phyloP scores from a whole-genome alignment of 495 filamentous ascomycete species.

The Penicillium samsonianum region DNA sequence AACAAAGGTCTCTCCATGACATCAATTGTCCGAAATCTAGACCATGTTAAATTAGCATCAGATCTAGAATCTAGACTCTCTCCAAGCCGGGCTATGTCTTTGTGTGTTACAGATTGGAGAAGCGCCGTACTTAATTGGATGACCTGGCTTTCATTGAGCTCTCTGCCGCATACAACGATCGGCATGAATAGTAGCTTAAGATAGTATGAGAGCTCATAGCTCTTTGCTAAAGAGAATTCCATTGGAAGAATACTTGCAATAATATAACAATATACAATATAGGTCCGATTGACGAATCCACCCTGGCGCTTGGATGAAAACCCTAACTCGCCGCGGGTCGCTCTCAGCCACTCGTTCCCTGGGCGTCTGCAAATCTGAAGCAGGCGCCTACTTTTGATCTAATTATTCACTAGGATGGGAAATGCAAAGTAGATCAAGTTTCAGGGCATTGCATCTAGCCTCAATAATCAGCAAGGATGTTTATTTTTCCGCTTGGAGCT shows the following conservation, averaged over 20 bases:
- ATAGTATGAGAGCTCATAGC: constrained; percentile 3
- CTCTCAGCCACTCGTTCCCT: constrained; percentile 35
- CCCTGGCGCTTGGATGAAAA: constrained; percentile 34
- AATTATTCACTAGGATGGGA: background rate
- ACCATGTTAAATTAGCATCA: constrained; percentile 22
- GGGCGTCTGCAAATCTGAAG: constrained; percentile 28
- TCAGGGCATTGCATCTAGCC: constrained; percentile 14
- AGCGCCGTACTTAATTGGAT: background rate
- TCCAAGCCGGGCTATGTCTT: constrained; percentile 6
- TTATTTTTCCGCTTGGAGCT: constrained; percentile 8
- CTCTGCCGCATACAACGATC: constrained; percentile 4
- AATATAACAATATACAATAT: background rate
- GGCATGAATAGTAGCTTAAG: constrained; percentile 13
- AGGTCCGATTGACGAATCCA: constrained; percentile 20
- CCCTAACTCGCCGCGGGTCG: constrained; percentile 20
- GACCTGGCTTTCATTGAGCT: constrained; percentile 2
- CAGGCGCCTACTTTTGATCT: constrained; percentile 21
- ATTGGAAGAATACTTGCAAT: background rate
- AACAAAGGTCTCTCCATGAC: constrained; percentile 15
- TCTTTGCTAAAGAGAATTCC: background rate
- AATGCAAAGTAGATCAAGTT: constrained; percentile 26
- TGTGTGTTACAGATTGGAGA: constrained; percentile 14
- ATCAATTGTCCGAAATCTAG: constrained; percentile 15
- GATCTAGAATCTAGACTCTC: constrained; percentile 18
- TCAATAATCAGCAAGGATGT: background rate